Evolutionary conservation across 768 basidiomycete genomes (phyloP).

Genomic region (Lenzites betulinus): DNA sequence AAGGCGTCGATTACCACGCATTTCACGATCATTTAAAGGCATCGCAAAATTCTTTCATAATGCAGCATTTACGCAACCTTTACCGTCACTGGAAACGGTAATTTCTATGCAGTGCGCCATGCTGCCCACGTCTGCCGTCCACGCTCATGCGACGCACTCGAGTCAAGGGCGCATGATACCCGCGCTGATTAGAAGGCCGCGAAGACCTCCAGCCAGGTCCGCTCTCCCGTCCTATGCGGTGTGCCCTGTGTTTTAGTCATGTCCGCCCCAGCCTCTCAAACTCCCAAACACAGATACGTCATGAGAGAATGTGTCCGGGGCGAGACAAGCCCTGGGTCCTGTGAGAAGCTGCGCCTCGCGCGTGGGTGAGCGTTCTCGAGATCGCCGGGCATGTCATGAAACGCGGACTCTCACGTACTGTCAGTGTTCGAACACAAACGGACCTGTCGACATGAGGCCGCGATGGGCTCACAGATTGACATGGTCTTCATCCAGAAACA

Average conservation of each 20-base stretch:
- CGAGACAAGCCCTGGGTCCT: neutral
- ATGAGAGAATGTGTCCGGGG: conserved; percentile 6
- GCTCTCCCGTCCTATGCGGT: neutral
- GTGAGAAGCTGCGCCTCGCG: conserved; percentile 4
- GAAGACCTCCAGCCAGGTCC: neutral
- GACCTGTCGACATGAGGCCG: neutral
- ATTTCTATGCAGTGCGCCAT: neutral
- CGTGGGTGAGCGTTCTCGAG: neutral
- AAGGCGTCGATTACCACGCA: no score
- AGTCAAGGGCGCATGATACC: neutral
- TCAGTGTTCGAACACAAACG: neutral
- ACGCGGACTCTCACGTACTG: neutral
- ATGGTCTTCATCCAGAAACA: neutral
- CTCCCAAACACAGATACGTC: conserved; percentile 1
- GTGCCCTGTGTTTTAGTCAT: neutral
- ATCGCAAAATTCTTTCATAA: no score
- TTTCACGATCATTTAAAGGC: no score
- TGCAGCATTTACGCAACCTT: no score
- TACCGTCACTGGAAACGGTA: no score
- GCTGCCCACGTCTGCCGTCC: neutral
- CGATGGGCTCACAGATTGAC: neutral
- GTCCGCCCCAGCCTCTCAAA: neutral
- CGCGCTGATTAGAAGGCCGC: conserved; percentile 1
- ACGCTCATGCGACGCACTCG: conserved; percentile 3
- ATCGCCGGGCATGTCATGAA: neutral